Evolutionary conservation across 169 alveolate species (phyloP), one percentile per base, ranked within the genome.

Genomic region (Pseudocohnilembus persalinus): DNA sequence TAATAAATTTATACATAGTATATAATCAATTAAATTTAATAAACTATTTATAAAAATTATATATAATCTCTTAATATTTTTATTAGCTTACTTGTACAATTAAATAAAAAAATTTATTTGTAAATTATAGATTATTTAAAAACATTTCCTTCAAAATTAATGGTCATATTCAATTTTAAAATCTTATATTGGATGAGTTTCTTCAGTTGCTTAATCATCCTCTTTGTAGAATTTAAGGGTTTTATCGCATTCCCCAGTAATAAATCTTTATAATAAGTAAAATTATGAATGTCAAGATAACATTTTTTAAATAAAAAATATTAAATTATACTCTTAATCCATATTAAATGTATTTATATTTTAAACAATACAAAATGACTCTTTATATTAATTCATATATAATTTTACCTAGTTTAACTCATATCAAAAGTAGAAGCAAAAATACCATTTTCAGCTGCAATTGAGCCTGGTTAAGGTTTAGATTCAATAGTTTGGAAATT

Each of bases 241-340:
- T 93, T 99, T 98, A 93, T 99, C 99, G 80, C 99, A 98, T 85
- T 99, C 99, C 25, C 99, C 99, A 29, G 99, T 98, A 64, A 99
- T 95, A 78, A 99, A 88, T 84, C 99, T 97, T 65, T 98, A 94
- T 84, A 96, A 30, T 4, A 76, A 16, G 25, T 0, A 4, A n/a
- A 73, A 0, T 26, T 0, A 73, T 29, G 31, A 73, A 0, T 28
- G 16, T n/a, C 0, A 25, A 0, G 16, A 29, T 11, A 0, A 25
- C 20, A 0, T 11, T 33, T 64, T 24, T 64, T 64, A 64, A 64
- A 64, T 16, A 64, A 64, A 64, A 64, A 64, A 64, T 64, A 64
- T 64, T n/a, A n/a, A n/a, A n/a, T n/a, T n/a, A n/a, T n/a, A n/a
- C n/a, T n/a, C n/a, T n/a, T n/a, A n/a, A n/a, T n/a, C n/a, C n/a